Evolutionary conservation across 805 yeast species (phyloP).

Genomic region (Candida montana): DNA sequence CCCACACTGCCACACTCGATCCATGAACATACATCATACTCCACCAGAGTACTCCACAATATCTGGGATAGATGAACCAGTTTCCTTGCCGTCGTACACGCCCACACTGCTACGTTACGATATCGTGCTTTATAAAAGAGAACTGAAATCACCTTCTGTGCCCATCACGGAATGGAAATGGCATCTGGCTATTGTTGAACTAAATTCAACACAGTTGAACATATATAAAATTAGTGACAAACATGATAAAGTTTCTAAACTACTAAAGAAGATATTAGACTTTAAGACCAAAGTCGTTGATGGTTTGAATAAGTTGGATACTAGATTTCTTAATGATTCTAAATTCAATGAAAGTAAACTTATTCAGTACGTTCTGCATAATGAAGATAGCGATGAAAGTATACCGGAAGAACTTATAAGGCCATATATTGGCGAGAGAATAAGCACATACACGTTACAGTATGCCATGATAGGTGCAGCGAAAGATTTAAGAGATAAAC

Average conservation of each 20-base stretch:
- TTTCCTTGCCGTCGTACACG: slow-evolving; percentile 2
- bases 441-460: slow-evolving; percentile 9
- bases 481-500: slow-evolving; percentile 1
- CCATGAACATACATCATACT: background rate
- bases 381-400: background rate
- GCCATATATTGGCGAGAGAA: slow-evolving; percentile 7
- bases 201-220: slow-evolving; percentile 14
- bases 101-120: slow-evolving; percentile 6
- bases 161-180: slow-evolving; percentile 10
- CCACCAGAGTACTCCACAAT: background rate
- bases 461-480: slow-evolving; percentile 9
- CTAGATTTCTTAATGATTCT: slow-evolving; percentile 1
- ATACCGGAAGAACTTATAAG: slow-evolving; percentile 5
- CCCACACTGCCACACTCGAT: no score
- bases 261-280: slow-evolving; percentile 2
- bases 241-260: background rate
- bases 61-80: background rate
- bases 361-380: background rate
- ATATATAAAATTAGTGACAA: slow-evolving; percentile 6
- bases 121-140: slow-evolving; percentile 7
- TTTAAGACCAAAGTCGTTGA: slow-evolving; percentile 1
- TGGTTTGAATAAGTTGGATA: background rate
- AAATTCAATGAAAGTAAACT: slow-evolving; percentile 1
- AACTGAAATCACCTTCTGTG: slow-evolving; percentile 10
- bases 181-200: slow-evolving; percentile 8